Base-by-base conservation (phyloP, 306 rosid genomes). In the Comarum palustre region DNA sequence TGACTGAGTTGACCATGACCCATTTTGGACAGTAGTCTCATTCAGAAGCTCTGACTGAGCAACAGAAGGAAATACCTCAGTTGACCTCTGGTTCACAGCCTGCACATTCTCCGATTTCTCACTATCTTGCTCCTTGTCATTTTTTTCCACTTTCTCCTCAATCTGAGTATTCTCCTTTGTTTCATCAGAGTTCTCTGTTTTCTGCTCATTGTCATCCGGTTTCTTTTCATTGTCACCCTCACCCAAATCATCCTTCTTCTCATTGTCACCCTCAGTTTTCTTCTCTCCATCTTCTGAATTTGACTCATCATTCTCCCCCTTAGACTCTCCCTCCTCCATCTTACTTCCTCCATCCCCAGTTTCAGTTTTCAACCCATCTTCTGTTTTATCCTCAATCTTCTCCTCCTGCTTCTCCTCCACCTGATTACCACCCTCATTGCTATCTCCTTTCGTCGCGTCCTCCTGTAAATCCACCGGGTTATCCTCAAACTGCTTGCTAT, bases 1-100 rank as follows among this genome's bases (percentile, higher is more conserved):
- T 3, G 91, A 88, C 79, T 94, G 99, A 77, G 96, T 94, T 66
- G 89, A 66, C 80, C 81, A 94, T 43, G 96, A 77, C n/a, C 95
- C 86, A 72, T 48, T 82, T 78, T 80, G 86, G 41, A 87, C 76
- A 31, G 86, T 54, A 68, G 78, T 89, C 82, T 94, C 99, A 62
- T 86, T 91, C 82, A 85, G 73, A 82, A 91, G 89, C 79, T 94
- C 98, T 22, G 95, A 73, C 89, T 88, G 96, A 72, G 88, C 91
- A 42, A 83, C 90, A 24, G 97, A 84, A 57, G 97, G 94, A 75
- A 67, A 86, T 32, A 76, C 89, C 80, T 89, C 96, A 31, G 58
- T 71, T 71, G 87, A 80, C 77, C 45, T 66, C 80, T 71, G 81
- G 76, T 58, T 85, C 77, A 81, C 72, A 82, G 80, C 46, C 73